A percentile compares a stretch with the other conserved stretches of the same genome.
These are phyloP conservation scores for Gigaspora rosea DNA, from an alignment of 192 early-diverging fungal genomes.

Conservation along the genomic window DNA sequence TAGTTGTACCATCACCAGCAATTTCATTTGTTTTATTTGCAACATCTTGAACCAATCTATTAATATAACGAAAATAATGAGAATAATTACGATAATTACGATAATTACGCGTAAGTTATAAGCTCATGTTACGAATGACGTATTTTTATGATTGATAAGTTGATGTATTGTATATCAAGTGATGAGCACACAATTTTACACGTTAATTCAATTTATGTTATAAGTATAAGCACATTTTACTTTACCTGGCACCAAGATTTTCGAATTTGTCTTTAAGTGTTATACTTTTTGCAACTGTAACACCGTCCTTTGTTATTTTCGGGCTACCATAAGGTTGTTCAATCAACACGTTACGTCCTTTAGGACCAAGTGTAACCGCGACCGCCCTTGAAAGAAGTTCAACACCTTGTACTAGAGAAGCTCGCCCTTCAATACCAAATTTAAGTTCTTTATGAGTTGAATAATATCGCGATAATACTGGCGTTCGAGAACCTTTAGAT, in stretches of 20 bases:
- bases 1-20: conserved; percentile 99
- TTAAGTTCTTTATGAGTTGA: conserved; percentile 95
- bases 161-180: too few relatives aligned
- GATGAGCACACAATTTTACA: too few relatives aligned
- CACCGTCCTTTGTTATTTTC: conserved; percentile 99
- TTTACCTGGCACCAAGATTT: conserved; percentile 92
- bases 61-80: neutral
- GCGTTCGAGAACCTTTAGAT: conserved; percentile 30
- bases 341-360: conserved; percentile 98
- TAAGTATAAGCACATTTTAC: neutral
- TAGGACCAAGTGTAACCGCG: conserved; percentile 98
- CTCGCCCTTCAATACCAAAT: conserved; percentile 96
- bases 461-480: conserved; percentile 55
- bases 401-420: conserved; percentile 89
- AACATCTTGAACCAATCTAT: conserved; percentile 95
- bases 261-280: conserved; percentile 97
- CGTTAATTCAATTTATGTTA: too few relatives aligned
- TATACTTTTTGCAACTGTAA: conserved; percentile 98
- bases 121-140: neutral
- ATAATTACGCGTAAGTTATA: neutral
- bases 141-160: neutral
- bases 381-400: conserved; percentile 97
- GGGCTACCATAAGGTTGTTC: conserved; percentile 97
- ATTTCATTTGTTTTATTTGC: conserved; percentile 99
- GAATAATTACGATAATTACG: neutral